Conservation (phyloP, 345 rosid genomes). For the Linum lewisii region DNA sequence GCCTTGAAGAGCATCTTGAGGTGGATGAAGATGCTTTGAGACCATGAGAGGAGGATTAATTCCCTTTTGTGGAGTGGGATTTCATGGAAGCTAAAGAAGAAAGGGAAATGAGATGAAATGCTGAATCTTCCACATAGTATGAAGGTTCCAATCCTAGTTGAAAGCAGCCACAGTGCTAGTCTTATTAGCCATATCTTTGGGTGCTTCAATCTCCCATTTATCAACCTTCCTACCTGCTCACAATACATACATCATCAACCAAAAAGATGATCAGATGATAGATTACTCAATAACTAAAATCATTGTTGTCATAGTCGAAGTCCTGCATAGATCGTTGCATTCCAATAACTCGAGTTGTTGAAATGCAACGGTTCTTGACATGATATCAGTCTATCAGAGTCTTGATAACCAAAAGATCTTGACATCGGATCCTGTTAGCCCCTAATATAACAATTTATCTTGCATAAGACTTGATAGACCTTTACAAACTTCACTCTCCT, state of each 20-base stretch:
- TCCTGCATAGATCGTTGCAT: no score
- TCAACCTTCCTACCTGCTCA: slow-evolving; percentile 44
- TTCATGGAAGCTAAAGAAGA: slow-evolving; percentile 36
- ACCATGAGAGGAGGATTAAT: slow-evolving; percentile 42
- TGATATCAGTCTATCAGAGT: no score
- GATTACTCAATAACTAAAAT: no score
- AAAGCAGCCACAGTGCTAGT: slow-evolving; percentile 42
- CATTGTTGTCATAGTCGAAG: no score
- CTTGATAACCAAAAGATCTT: no score
- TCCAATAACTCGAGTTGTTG: no score
- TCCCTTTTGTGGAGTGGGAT: slow-evolving; percentile 37
- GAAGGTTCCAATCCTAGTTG: slow-evolving; percentile 63
- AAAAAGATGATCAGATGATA: no score
- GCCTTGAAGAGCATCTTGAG: slow-evolving; percentile 50
- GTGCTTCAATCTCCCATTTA: slow-evolving; percentile 53
- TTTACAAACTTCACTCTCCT: no score
- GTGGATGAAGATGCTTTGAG: slow-evolving; percentile 31
- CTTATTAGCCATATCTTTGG: slow-evolving; percentile 63
- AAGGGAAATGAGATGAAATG: slow-evolving; percentile 45
- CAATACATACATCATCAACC: not conserved
- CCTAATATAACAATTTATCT: no score
- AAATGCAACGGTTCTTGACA: no score
- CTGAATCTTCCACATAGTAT: slow-evolving; percentile 53
- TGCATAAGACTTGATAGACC: no score
- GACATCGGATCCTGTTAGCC: no score